Conservation (phyloP, 768 basidiomycete species). For the Mycena leptocephala region DNA sequence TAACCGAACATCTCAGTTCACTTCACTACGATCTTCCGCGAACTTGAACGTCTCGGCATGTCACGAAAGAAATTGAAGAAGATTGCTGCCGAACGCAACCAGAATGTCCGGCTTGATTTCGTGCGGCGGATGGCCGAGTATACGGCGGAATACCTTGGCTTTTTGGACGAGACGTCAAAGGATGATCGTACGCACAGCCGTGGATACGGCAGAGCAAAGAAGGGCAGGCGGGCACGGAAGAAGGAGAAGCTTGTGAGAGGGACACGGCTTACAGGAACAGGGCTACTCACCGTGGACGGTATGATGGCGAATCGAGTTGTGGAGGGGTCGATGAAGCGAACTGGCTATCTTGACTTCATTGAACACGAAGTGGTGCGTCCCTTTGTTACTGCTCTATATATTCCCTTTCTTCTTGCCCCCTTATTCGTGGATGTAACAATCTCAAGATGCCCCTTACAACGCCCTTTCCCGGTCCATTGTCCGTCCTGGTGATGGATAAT, state of each 20-base stretch:
- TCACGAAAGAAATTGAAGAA: conserved; percentile 50
- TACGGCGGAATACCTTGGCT: conserved; percentile 49
- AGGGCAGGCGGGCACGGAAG: neutral
- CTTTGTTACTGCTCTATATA: neutral
- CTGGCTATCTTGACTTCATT: conserved; percentile 21
- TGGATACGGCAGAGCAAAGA: neutral
- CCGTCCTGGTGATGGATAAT: conserved; percentile 53
- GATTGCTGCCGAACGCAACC: conserved; percentile 50
- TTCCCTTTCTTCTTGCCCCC: neutral
- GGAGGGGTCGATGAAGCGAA: conserved; percentile 30
- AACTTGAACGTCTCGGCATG: conserved; percentile 45
- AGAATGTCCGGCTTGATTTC: conserved; percentile 42
- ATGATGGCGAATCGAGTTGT: conserved; percentile 29
- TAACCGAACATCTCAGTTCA: conserved; percentile 52
- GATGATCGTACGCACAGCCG: conserved; percentile 41
- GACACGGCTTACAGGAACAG: conserved; percentile 19
- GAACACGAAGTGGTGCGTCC: conserved; percentile 31
- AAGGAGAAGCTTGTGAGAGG: conserved; percentile 2
- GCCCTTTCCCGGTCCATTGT: conserved; percentile 34
- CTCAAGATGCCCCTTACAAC: conserved; percentile 42
- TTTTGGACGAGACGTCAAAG: conserved; percentile 54
- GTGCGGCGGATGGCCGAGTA: conserved; percentile 47
- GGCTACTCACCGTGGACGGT: conserved; percentile 32
- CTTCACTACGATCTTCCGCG: conserved; percentile 49
- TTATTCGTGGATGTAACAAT: neutral